phyloP scores from a whole-genome alignment of 139 green algal genomes.

The Medakamo hakoo region DNA sequence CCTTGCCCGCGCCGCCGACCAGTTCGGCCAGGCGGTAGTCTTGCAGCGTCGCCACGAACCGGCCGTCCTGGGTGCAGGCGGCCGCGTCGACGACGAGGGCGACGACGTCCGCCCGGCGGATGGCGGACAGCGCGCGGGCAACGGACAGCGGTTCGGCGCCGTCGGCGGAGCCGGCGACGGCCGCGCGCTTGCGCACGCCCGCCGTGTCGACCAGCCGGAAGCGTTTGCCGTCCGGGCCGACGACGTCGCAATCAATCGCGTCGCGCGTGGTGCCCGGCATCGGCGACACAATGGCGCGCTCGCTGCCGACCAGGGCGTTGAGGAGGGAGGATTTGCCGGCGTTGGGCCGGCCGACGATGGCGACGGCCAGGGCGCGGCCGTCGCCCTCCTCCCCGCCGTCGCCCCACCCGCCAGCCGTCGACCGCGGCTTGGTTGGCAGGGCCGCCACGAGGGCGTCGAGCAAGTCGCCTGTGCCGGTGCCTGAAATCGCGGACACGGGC shows the following conservation, averaged over 20 bases:
- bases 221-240: slow-evolving; percentile 33
- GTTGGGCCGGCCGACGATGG: slow-evolving; percentile 93
- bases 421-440: slow-evolving; percentile 18
- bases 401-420: background rate
- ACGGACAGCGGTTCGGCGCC: slow-evolving; percentile 59
- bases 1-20: slow-evolving; percentile 56
- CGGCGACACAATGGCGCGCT: slow-evolving; percentile 83
- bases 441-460: slow-evolving; percentile 41
- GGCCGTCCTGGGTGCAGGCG: slow-evolving; percentile 26
- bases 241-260: slow-evolving; percentile 74
- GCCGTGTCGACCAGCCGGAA: slow-evolving; percentile 92
- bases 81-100: slow-evolving; percentile 80
- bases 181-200: slow-evolving; percentile 68
- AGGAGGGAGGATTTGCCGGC: slow-evolving; percentile 87
- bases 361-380: slow-evolving; percentile 42
- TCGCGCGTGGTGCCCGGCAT: slow-evolving; percentile 89
- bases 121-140: slow-evolving; percentile 61
- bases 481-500: slow-evolving; percentile 75
- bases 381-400: background rate
- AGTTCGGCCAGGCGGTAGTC: slow-evolving; percentile 46
- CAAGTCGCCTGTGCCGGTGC: slow-evolving; percentile 78
- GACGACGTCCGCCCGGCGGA: slow-evolving; percentile 72
- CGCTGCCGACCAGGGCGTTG: slow-evolving; percentile 68
- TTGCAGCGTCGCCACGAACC: slow-evolving; percentile 49
- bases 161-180: slow-evolving; percentile 48